Evolutionary conservation across 306 rosid genomes (phyloP), one percentile per base, ranked within the genome.

Genomic region (Argentina anserina): DNA sequence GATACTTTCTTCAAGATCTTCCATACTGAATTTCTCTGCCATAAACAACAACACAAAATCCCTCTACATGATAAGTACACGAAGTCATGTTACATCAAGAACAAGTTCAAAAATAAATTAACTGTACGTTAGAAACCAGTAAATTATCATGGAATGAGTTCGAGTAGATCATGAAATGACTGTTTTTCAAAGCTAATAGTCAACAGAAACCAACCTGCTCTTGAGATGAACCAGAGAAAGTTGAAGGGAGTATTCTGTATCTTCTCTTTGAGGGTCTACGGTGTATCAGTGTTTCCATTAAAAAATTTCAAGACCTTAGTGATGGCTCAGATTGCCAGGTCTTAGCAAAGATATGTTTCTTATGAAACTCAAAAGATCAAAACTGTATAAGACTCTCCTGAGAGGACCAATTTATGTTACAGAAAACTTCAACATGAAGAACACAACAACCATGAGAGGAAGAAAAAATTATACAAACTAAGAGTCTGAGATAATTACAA

Each of bases 241-340:
- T 69, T 31, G 73, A 49, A 34, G 63, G 74, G 36, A 70, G 46
- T 7, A 28, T 52, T 36, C 14, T 33, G 47, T 33, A 49, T 69
- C 63, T 39, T 26, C 23, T 33, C 23, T 21, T 9, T 50, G 74
- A 70, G 34, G 64, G 23, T 52, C 74, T 52, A 34, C 63, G 63
- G 25, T 50, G 34, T 70, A 47, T 14, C 49, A 21, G 63, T 34
- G 74, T 43, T 50, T 66, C 74, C 74, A 70, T 70, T 3, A 9
- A 25, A 70, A 50, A 50, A 11, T 33, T 47, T 21, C n/a, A 68
- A 20, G 20, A n/a, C 29, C 37, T 20, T 33, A 10, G 6, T 68
- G 73, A 49, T 69, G 52, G 41, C 20, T 67, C 46, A 69, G 73
- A 69, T 49, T n/a, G 17, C 59, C 43, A 68, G 73, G 45, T 49